Base-by-base conservation (phyloP, 2,329 filamentous ascomycete genomes). In the Calcarisporium arbuscula region DNA sequence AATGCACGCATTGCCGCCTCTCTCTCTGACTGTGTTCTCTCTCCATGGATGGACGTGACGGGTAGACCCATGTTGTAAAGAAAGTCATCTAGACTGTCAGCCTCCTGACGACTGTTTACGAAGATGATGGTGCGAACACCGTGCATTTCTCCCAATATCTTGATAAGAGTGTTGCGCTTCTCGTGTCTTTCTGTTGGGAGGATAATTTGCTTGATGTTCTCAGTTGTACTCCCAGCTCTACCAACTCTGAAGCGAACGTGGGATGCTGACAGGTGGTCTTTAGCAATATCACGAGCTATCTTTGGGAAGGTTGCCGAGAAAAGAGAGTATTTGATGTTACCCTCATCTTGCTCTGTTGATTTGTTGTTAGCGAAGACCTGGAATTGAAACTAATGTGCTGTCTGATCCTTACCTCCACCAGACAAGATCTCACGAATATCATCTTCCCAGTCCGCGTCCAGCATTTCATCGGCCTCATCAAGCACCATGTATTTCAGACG, bases 271-370 rank as follows among this genome's bases (percentile, higher is more conserved):
- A 98, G 75, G 51, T 89, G 85, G 19, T 83, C 70, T 39, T 77
- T 79, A 9, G 89, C 90, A 11, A 96, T 64, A 17, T 82, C 70
- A 19, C 88, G 85, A 43, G 85, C 78, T 1, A 65, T 67, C 63
- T 84, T 88, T 26, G 89, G 86, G 60, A 98, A 96, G 0, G 92
- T 96, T 1, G 92, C 92, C 0, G 88, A 95, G 58, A 96, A 96
- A 65, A 98, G 82, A 61, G 94, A 71, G 57, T 79, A 81, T 36
- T 70, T 74, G 48, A 80, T 62, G 42, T 74, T 73, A 4, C 72
- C 87, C 37, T 84, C 78, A 41, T 95, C 77, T 46, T 94, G 65
- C 59, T 78, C 71, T 95, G 65, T 68, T 37, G 9, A 6, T n/a
- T 25, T 18, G 5, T 19, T 27, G 39, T 60, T 44, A 62, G 51